Evolutionary conservation across 2,329 filamentous ascomycete genomes (phyloP), one percentile per base, ranked within the genome.

Genomic region (Eutypella sp.): DNA sequence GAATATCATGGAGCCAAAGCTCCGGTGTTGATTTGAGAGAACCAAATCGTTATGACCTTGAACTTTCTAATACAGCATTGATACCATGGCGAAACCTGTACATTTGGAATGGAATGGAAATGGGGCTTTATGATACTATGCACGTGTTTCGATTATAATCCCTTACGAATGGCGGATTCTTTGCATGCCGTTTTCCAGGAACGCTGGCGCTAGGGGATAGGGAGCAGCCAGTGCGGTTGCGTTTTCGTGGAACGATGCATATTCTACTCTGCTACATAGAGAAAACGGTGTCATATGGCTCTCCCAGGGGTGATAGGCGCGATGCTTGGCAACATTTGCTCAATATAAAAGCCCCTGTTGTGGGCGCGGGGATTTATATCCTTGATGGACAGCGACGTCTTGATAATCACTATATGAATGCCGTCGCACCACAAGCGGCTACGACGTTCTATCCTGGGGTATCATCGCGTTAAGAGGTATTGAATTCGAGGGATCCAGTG

Each of bases 1-100:
- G 67, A 72, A 19, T 57, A 61, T 49, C 57, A 57, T 37, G 49
- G 52, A 39, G 41, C 53, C 44, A 56, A 58, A 40, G 50, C 49
- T 42, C 46, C 50, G 19, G 50, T 45, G 36, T 51, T 45, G 34
- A 57, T 47, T 40, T 60, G 54, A 48, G 42, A 46, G 47, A 52
- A 47, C 45, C 44, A 37, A 42, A 27, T 47, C 46, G 40, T 41
- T 41, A 44, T 39, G 27, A 42, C 22, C 44, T n/a, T 46, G 47
- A 40, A 44, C 42, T 33, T 33, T 33, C 29, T 50, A 44, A 40
- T 46, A 44, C 45, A 48, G 44, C 47, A 44, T 40, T 53, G 44
- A 49, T 50, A 50, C 51, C 47, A 53, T 49, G 47, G 47, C 40
- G 47, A 39, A 48, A 50, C 44, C 46, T 57, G 55, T 51, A 57